These are phyloP conservation scores for Colletotrichum aenigma DNA, from an alignment of 2,329 filamentous ascomycete species.

Conservation along the genomic window DNA sequence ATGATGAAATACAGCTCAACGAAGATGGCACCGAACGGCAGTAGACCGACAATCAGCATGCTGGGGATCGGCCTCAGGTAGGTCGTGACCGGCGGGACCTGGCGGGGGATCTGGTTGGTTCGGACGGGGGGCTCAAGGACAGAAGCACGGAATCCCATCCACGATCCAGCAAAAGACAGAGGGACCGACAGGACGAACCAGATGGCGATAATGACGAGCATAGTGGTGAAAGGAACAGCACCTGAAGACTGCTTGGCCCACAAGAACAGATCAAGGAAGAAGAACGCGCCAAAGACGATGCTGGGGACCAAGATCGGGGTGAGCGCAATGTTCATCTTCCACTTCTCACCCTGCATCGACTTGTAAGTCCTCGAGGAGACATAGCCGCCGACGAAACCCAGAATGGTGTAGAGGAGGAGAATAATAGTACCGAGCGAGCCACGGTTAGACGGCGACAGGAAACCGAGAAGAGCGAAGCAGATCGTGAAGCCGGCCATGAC, in stretches of 20 bases:
- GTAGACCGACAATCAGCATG: slow-evolving; percentile 88
- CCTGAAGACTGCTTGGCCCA: slow-evolving; percentile 93
- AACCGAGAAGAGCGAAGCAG: slow-evolving; percentile 88
- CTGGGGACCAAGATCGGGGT: slow-evolving; percentile 87
- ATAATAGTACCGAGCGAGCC: slow-evolving; percentile 93
- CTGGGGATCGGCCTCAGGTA: slow-evolving; percentile 89
- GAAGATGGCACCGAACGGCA: slow-evolving; percentile 96
- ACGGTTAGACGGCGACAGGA: slow-evolving; percentile 93
- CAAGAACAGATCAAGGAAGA: slow-evolving; percentile 93
- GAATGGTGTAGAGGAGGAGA: slow-evolving; percentile 89
- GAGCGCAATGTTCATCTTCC: slow-evolving; percentile 91
- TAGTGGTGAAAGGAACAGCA: slow-evolving; percentile 94
- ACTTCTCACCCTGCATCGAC: slow-evolving; percentile 86
- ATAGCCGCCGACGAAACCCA: slow-evolving; percentile 93
- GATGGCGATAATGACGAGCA: slow-evolving; percentile 90
- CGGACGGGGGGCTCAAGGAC: slow-evolving; percentile 81
- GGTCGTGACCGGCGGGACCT: slow-evolving; percentile 84
- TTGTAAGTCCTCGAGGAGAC: slow-evolving; percentile 92
- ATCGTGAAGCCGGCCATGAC: slow-evolving; percentile 98
- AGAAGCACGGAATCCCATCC: slow-evolving; percentile 84
- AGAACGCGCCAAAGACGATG: slow-evolving; percentile 86
- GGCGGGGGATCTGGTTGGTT: slow-evolving; percentile 96
- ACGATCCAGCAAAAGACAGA: slow-evolving; percentile 86
- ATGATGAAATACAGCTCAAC: slow-evolving; percentile 99
- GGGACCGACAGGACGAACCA: slow-evolving; percentile 98